Evolutionary conservation across 2,329 filamentous ascomycete species (phyloP).

Genomic region (Bimuria novae-zelandiae): DNA sequence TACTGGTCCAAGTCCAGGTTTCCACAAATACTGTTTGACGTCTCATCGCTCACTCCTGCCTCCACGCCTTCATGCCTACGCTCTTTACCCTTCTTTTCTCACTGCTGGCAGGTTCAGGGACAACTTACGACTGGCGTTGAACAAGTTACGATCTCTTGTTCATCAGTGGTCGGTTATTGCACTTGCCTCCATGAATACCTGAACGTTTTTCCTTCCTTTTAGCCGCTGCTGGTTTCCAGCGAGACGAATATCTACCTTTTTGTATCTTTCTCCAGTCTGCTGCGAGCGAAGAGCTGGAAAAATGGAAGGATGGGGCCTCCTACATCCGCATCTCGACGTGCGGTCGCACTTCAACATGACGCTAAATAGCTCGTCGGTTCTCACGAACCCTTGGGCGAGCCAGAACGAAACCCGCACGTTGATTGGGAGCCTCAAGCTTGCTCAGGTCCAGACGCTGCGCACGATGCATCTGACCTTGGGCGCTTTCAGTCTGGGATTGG

Average conservation of each 20-base stretch:
- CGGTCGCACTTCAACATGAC: conserved; percentile 47
- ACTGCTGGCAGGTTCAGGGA: conserved; percentile 49
- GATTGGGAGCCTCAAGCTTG: conserved; percentile 43
- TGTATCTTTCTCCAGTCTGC: conserved; percentile 29
- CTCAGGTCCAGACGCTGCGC: conserved; percentile 44
- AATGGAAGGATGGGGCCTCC: conserved; percentile 45
- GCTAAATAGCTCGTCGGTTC: conserved; percentile 38
- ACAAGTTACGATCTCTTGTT: conserved; percentile 42
- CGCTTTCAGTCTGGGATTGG: conserved; percentile 44
- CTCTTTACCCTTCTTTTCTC: conserved; percentile 43
- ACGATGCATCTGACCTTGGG: conserved; percentile 48
- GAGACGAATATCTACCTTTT: conserved; percentile 32
- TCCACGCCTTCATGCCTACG: conserved; percentile 43
- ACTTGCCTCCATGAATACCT: conserved; percentile 45
- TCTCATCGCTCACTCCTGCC: conserved; percentile 45
- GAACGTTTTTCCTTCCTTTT: conserved; percentile 34
- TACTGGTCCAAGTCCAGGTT: conserved; percentile 35
- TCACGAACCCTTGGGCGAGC: conserved; percentile 35
- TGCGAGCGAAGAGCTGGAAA: conserved; percentile 30
- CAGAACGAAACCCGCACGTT: conserved; percentile 36
- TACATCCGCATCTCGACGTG: conserved; percentile 36
- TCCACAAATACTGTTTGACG: conserved; percentile 47
- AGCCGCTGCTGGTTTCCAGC: conserved; percentile 49
- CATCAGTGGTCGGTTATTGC: conserved; percentile 30
- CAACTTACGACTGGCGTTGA: conserved; percentile 38